These are phyloP conservation scores for Olyra latifolia DNA, from an alignment of 176 grass and related monocot genomes.

Conservation along the genomic window DNA sequence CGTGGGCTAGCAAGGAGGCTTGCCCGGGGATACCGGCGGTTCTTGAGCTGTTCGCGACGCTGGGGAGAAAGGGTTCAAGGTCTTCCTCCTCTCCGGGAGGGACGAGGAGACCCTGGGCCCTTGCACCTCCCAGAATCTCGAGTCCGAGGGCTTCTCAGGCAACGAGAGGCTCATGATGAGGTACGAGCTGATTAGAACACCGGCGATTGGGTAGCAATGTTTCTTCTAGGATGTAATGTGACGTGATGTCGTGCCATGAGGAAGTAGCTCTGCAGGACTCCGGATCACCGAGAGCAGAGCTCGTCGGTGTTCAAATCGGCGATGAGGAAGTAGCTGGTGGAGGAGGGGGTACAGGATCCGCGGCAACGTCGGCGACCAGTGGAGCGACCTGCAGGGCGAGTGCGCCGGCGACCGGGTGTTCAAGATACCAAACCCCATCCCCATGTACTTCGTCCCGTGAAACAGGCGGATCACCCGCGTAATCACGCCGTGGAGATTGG, in stretches of 20 bases:
- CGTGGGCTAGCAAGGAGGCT: conserved; percentile 58
- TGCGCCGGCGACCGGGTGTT: conserved; percentile 71
- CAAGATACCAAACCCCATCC: conserved; percentile 97
- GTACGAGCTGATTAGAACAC: no score
- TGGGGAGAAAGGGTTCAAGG: conserved; percentile 68
- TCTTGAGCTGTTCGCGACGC: conserved; percentile 41
- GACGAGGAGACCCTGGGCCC: conserved; percentile 55
- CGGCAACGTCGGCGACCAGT: conserved; percentile 92
- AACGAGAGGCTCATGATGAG: conserved; percentile 87
- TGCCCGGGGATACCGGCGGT: conserved; percentile 64
- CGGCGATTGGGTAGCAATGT: no score
- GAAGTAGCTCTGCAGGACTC: no score
- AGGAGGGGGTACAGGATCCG: conserved; percentile 72
- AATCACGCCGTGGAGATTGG: no score
- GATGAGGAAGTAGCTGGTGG: conserved; percentile 74
- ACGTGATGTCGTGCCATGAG: no score
- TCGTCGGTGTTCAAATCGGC: conserved; percentile 75
- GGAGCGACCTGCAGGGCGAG: conserved; percentile 87
- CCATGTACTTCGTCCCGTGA: conserved; percentile 93
- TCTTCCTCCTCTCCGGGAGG: conserved; percentile 81
- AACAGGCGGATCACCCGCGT: background rate
- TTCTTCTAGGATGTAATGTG: no score
- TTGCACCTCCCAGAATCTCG: conserved; percentile 56
- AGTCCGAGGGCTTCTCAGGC: conserved; percentile 61
- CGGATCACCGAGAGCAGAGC: conserved; percentile 61